Percentiles rank a stretch among this genome's conserved stretches.
These are phyloP conservation scores for Aspergillus texensis DNA, from an alignment of 2,329 filamentous ascomycete species.

Conservation along the genomic window DNA sequence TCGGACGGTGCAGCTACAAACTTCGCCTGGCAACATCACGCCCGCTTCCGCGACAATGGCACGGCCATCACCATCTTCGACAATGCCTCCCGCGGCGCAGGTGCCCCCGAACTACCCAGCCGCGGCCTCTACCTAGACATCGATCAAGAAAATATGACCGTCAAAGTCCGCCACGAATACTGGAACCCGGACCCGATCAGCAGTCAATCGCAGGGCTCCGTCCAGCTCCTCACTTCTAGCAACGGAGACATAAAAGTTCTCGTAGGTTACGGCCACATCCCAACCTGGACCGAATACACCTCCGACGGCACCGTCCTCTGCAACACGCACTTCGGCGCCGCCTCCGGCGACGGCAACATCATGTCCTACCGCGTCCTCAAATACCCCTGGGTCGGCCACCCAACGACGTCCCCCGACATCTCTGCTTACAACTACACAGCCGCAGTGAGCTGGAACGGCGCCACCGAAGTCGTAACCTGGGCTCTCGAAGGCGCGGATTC, in stretches of 20 bases:
- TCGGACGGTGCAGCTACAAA: conserved; percentile 48
- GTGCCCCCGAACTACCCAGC: conserved; percentile 29
- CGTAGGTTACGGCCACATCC: conserved; percentile 53
- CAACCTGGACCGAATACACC: conserved; percentile 57
- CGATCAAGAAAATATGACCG: conserved; percentile 48
- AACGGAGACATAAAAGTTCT: conserved; percentile 46
- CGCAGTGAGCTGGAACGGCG: conserved; percentile 40
- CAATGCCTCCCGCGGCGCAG: conserved; percentile 36
- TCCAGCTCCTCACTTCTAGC: conserved; percentile 41
- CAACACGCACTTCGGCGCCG: conserved; percentile 52
- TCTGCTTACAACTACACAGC: conserved; percentile 22
- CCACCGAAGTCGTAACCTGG: conserved; percentile 38
- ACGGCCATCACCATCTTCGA: conserved; percentile 45
- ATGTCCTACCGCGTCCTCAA: conserved; percentile 60
- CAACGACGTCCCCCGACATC: conserved; percentile 41
- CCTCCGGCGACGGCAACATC: conserved; percentile 37
- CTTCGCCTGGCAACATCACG: conserved; percentile 58
- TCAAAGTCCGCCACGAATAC: conserved; percentile 44
- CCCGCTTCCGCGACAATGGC: conserved; percentile 43
- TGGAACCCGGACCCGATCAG: conserved; percentile 42
- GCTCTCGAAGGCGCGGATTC: conserved; percentile 24
- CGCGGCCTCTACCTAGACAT: conserved; percentile 51
- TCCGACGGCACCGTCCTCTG: conserved; percentile 50
- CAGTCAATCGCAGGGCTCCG: conserved; percentile 47
- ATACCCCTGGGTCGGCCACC: conserved; percentile 54